Base-by-base conservation (phyloP, 805 yeast species). In the Metschnikowia lochheadii region DNA sequence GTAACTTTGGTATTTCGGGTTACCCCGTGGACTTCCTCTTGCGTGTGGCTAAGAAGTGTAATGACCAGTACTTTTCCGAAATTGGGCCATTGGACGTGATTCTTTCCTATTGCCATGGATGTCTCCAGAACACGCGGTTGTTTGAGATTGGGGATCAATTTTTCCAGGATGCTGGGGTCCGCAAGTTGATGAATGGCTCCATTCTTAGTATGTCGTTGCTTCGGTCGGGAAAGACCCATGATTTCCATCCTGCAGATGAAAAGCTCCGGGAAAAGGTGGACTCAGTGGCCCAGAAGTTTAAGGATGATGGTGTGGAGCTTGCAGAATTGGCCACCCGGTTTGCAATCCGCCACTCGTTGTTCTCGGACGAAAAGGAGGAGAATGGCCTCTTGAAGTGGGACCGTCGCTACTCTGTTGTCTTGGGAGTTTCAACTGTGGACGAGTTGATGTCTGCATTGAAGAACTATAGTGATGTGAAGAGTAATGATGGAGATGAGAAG, bases 181-280 rank as follows among this genome's bases (percentile, higher is more conserved):
- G 76, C 50, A 65, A 75, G 53, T 65, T 91, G n/a, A 67, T 84
- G 63, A 89, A 87, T 63, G 97, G 92, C 3, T 87, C 96, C 0
- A 90, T 94, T 36, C 72, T 92, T 52, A 82, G 91, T 49, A 91
- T 91, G 98, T 87, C 96, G 3, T 66, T 91, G 50, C 72, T 91
- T 50, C 77, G 96, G 52, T 78, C 85, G 0, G 83, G 76, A 21
- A 71, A 76, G 33, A 85, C 96, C 0, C 85, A 79, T 55, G 61
- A 75, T 1, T 92, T 90, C 76, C 97, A 91, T 61, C 97, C 97
- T 0, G 94, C 89, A 3, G 69, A 84, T 0, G 58, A 65, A 14
- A 78, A 65, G n/a, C 70, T 91, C 54, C 82, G 78, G 54, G 68
- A 70, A 1, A 82, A 80, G 0, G 83, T 83, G 2, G 62, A 67